Evolutionary conservation across 805 yeast species (phyloP).

Genomic region (Teunomyces lycoperdinae): DNA sequence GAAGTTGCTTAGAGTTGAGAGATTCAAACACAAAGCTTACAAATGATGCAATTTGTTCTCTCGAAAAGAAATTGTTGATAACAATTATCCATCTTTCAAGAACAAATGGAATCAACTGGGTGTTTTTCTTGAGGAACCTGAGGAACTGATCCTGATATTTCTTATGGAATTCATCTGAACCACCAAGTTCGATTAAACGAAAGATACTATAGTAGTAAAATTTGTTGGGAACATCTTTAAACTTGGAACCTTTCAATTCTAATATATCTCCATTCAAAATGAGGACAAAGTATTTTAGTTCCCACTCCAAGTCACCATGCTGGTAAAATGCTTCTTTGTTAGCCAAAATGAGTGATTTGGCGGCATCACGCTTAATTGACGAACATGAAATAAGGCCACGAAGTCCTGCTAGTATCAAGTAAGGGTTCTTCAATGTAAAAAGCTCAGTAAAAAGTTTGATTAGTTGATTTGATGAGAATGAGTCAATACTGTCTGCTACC

Average conservation of each 20-base stretch:
- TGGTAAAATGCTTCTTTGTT: conserved; percentile 13
- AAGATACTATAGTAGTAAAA: conserved; percentile 40
- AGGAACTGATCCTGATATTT: conserved; percentile 12
- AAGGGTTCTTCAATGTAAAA: conserved; percentile 3
- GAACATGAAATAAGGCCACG: conserved; percentile 41
- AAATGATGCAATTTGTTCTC: conserved; percentile 25
- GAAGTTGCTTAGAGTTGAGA: conserved; percentile 2
- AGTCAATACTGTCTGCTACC: conserved; percentile 40
- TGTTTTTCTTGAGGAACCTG: conserved; percentile 7
- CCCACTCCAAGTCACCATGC: conserved; percentile 36
- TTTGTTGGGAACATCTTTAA: conserved; percentile 5
- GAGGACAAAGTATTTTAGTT: conserved; percentile 44
- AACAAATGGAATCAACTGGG: conserved; percentile 7
- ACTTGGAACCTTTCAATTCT: conserved; percentile 6
- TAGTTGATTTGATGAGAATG: conserved; percentile 49
- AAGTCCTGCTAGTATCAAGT: conserved; percentile 18
- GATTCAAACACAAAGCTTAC: conserved; percentile 24
- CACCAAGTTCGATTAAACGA: conserved; percentile 48
- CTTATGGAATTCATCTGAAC: conserved; percentile 6
- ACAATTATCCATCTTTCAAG: conserved; percentile 58
- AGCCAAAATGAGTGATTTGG: conserved; percentile 9
- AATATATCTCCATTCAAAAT: conserved; percentile 41
- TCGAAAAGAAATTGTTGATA: conserved; percentile 31
- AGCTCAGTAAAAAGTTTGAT: conserved; percentile 7
- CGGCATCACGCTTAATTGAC: conserved; percentile 15